phyloP scores from a whole-genome alignment of 352 stramenopile genomes.

The Pythium phragmiticola region DNA sequence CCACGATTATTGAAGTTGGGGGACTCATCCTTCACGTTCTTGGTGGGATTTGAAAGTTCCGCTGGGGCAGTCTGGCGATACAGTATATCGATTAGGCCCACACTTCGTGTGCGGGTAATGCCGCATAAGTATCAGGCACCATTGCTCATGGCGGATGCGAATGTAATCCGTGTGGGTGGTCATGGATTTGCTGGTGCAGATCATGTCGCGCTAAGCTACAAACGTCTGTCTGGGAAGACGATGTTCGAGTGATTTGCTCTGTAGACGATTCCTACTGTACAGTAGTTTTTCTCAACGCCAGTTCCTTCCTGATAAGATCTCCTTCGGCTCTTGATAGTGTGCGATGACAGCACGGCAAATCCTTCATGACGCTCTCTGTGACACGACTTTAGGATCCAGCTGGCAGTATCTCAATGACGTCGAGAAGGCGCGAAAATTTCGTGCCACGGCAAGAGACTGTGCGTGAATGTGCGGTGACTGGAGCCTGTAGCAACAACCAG shows the following conservation, averaged over 20 bases:
- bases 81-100: no score
- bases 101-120: no score
- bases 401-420: not conserved
- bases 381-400: not conserved
- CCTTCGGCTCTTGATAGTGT: not conserved
- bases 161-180: no score
- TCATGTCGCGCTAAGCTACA: no score
- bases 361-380: not conserved
- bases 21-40: not conserved
- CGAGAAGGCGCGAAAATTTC: not conserved
- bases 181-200: no score
- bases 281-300: no score
- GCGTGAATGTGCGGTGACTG: not conserved
- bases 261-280: no score
- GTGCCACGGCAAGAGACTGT: not conserved
- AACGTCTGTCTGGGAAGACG: no score
- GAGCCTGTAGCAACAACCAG: not conserved
- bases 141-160: no score
- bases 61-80: not conserved
- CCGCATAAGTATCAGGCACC: no score
- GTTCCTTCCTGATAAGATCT: not conserved
- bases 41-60: not conserved
- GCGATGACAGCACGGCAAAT: not conserved
- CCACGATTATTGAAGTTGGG: constrained; percentile 13
- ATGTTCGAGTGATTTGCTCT: no score